Evolutionary conservation across 495 filamentous ascomycete genomes (phyloP).

Genomic region (Penicillium macrosclerotiorum): DNA sequence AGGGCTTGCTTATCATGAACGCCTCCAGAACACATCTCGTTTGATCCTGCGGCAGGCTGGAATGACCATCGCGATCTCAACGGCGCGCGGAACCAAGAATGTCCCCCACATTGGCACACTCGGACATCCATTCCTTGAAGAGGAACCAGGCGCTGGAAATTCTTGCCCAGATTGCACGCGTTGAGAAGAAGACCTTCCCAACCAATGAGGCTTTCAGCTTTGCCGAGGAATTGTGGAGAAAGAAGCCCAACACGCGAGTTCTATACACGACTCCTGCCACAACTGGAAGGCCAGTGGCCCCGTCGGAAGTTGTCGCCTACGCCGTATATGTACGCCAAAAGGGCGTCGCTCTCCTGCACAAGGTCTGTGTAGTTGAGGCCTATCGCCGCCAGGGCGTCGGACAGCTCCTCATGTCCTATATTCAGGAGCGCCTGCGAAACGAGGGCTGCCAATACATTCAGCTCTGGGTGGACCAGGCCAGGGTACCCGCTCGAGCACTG

Average conservation of each 20-base stretch:
- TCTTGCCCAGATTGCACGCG: constrained; percentile 41
- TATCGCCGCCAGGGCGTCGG: constrained; percentile 55
- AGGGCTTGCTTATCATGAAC: too few relatives aligned
- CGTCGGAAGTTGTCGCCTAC: constrained; percentile 45
- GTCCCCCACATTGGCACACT: constrained; percentile 30
- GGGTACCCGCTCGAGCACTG: constrained; percentile 47
- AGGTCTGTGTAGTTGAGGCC: constrained; percentile 54
- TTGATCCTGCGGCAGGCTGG: too few relatives aligned
- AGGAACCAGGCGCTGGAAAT: constrained; percentile 38
- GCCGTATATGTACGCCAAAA: constrained; percentile 54
- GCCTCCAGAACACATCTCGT: too few relatives aligned
- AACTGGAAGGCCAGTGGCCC: constrained; percentile 5
- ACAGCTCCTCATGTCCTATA: constrained; percentile 46
- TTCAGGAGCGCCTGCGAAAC: constrained; percentile 45
- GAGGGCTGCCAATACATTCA: constrained; percentile 56
- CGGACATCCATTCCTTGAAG: constrained; percentile 45
- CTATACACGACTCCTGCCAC: constrained; percentile 41
- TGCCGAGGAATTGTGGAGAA: constrained; percentile 47
- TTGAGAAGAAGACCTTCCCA: constrained; percentile 60
- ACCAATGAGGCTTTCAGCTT: constrained; percentile 56
- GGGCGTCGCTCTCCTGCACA: constrained; percentile 53
- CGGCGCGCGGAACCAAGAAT: constrained; percentile 28
- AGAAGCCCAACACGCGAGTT: constrained; percentile 55
- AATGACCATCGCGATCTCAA: constrained; percentile 14
- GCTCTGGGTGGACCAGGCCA: constrained; percentile 59